Conservation (phyloP, 192 early-diverging fungal species). For the Borealophlyctis nickersoniae region DNA sequence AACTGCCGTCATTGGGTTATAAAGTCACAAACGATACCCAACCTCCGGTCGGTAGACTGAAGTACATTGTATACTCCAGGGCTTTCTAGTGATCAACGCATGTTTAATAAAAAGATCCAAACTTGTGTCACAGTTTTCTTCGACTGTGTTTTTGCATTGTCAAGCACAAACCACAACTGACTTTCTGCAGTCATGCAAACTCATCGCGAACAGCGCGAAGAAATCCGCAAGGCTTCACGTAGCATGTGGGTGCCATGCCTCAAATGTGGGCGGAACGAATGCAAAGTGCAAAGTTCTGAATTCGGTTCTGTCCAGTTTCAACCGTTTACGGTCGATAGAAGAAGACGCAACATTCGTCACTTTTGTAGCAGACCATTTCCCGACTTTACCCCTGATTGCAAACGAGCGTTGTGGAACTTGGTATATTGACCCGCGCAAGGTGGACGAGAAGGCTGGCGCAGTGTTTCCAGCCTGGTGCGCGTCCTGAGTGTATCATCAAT, state of each 20-base stretch:
- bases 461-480: conserved; percentile 5
- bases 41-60: too few relatives aligned
- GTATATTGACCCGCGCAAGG: conserved; percentile 71
- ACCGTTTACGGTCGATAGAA: conserved; percentile 74
- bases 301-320: conserved; percentile 45
- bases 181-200: too few relatives aligned
- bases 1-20: too few relatives aligned
- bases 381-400: conserved; percentile 59
- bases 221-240: conserved; percentile 26
- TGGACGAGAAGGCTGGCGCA: too few relatives aligned
- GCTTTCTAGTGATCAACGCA: too few relatives aligned
- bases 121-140: too few relatives aligned
- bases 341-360: conserved; percentile 74
- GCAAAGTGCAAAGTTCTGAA: background rate
- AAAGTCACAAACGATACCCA: too few relatives aligned
- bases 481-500: background rate
- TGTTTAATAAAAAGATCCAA: too few relatives aligned
- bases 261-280: background rate
- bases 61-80: too few relatives aligned
- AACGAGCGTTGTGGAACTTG: conserved; percentile 87
- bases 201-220: conserved; percentile 8
- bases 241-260: conserved; percentile 17
- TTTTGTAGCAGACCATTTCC: conserved; percentile 50
- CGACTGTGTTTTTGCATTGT: too few relatives aligned
- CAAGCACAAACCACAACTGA: too few relatives aligned